Evolutionary conservation across 768 basidiomycete genomes (phyloP).

Genomic region (Melanogaster broomeanus): DNA sequence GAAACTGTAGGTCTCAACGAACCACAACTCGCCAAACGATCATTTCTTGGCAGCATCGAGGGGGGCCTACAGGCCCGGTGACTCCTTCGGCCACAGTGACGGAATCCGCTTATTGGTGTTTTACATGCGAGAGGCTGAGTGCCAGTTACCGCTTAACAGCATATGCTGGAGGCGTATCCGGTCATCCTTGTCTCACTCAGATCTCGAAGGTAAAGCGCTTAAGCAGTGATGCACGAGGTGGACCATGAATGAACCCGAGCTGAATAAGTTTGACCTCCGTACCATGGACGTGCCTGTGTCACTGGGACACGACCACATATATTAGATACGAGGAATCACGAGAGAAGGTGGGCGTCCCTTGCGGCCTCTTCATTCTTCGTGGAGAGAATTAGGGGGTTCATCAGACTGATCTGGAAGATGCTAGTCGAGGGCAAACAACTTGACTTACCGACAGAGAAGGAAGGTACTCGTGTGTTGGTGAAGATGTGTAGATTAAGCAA

Average conservation of each 20-base stretch:
- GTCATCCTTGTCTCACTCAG: constrained; percentile 33
- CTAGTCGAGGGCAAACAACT: background rate
- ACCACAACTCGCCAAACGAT: too few relatives aligned
- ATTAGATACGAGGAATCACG: too few relatives aligned
- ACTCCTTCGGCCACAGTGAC: too few relatives aligned
- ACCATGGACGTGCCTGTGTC: constrained; percentile 33
- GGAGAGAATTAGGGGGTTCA: too few relatives aligned
- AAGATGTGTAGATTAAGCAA: background rate
- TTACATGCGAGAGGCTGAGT: too few relatives aligned
- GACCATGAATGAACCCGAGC: constrained; percentile 24
- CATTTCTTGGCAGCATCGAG: too few relatives aligned
- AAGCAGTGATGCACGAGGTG: constrained; percentile 31
- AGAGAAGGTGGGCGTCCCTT: background rate
- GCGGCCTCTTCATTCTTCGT: background rate
- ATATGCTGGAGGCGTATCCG: too few relatives aligned
- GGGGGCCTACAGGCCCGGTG: too few relatives aligned
- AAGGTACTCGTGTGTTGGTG: background rate
- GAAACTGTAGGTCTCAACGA: too few relatives aligned
- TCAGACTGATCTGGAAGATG: background rate
- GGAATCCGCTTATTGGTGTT: too few relatives aligned
- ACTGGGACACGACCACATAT: too few relatives aligned
- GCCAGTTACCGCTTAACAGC: too few relatives aligned
- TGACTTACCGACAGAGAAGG: background rate
- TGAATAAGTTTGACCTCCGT: constrained; percentile 23
- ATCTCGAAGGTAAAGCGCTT: constrained; percentile 25